phyloP scores from a whole-genome alignment of 192 early-diverging fungal genomes.

The Backusella tarrabulga region DNA sequence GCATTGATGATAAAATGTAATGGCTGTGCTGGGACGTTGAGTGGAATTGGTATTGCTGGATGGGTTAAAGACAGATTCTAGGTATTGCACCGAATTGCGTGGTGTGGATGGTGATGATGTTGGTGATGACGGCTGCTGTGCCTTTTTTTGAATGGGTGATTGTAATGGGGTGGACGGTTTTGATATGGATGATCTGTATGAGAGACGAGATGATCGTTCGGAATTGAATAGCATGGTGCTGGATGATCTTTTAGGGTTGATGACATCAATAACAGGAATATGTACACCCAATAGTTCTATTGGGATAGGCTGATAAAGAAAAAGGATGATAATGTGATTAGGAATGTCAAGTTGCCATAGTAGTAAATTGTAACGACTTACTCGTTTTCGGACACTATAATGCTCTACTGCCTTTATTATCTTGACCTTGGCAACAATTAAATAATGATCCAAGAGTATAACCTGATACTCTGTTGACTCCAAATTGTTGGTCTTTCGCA shows the following conservation, averaged over 20 bases:
- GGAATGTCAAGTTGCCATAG: background rate
- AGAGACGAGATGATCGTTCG: background rate
- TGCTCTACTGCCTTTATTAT: background rate
- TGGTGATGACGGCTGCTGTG: constrained; percentile 14
- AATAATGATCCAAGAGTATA: constrained; percentile 86
- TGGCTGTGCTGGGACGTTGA: constrained; percentile 18
- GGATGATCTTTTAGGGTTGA: background rate
- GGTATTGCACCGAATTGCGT: constrained; percentile 85
- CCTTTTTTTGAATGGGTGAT: background rate
- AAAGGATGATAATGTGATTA: background rate
- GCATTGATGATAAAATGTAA: constrained; percentile 11
- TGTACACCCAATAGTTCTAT: constrained; percentile 8
- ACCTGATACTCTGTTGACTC: constrained; percentile 43
- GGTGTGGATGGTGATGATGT: constrained; percentile 30
- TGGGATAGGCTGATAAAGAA: background rate
- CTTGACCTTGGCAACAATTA: constrained; percentile 11
- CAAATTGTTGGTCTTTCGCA: background rate
- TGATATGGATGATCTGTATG: constrained; percentile 6
- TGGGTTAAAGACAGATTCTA: constrained; percentile 51
- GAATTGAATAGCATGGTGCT: background rate
- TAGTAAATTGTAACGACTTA: background rate
- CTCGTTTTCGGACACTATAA: constrained; percentile 4
- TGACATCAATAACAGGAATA: background rate
- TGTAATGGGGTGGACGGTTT: background rate
- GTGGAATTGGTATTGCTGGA: constrained; percentile 54